Conservation (phyloP, 805 yeast genomes). For the Candida succiphila region DNA sequence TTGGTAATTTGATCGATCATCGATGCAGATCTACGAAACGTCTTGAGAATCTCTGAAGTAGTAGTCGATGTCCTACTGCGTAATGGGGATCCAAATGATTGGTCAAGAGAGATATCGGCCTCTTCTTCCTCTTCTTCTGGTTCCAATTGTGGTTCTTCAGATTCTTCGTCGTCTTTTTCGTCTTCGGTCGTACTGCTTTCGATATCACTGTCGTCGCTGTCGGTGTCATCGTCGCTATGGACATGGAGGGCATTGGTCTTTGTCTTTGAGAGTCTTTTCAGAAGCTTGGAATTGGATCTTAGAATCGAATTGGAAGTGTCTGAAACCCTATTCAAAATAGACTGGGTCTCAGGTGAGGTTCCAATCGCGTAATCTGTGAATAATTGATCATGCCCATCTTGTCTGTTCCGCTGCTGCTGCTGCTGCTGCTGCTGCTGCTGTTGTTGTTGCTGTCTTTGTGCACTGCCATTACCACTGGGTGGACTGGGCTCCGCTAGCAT, state of each 20-base stretch:
- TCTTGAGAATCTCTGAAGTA: neutral
- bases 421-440: neutral
- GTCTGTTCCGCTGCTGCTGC: neutral
- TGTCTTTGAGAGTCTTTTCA: no score
- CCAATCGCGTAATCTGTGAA: no score
- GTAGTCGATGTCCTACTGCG: no score
- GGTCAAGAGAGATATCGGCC: neutral
- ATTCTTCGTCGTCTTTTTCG: neutral
- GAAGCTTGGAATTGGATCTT: neutral
- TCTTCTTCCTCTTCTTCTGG: no score
- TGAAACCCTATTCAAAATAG: neutral
- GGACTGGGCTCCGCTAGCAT: conserved; percentile 8
- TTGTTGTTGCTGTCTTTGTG: neutral
- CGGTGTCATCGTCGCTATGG: no score
- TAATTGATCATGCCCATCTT: no score
- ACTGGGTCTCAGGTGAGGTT: conserved; percentile 12
- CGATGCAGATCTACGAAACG: no score
- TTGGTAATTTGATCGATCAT: no score
- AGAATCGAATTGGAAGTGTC: neutral
- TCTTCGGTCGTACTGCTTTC: no score
- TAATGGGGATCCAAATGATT: no score
- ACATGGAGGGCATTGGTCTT: no score
- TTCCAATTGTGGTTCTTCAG: neutral
- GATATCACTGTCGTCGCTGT: no score
- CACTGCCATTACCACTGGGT: neutral